A percentile compares a stretch with the other conserved stretches of the same genome.
phyloP scores from a whole-genome alignment of 2,329 filamentous ascomycete species.

The Aureobasidium mangrovei region DNA sequence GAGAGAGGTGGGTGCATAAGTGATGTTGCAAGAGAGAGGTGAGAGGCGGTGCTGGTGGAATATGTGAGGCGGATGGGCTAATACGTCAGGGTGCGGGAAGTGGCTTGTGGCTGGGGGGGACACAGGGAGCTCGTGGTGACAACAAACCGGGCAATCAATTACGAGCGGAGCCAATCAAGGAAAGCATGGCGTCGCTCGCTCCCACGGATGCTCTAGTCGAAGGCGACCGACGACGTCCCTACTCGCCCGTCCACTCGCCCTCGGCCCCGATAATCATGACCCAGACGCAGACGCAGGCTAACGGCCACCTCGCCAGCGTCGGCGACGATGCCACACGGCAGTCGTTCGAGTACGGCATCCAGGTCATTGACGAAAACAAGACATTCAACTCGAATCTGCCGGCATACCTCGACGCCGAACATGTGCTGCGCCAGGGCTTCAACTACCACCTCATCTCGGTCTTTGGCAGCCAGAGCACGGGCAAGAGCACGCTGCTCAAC shows the following conservation, averaged over 20 bases:
- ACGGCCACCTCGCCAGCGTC: slow-evolving; percentile 70
- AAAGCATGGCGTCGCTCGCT: slow-evolving; percentile 8
- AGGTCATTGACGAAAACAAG: slow-evolving; percentile 94
- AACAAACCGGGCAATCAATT: neutral
- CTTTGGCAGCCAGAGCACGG: slow-evolving; percentile 96
- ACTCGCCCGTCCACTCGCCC: slow-evolving; percentile 16
- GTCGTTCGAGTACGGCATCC: slow-evolving; percentile 85
- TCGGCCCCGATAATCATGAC: slow-evolving; percentile 30
- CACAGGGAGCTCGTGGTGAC: neutral
- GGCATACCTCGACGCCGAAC: slow-evolving; percentile 70
- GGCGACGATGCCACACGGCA: slow-evolving; percentile 54
- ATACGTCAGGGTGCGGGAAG: too few relatives aligned
- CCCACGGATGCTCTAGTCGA: neutral
- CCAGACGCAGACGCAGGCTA: slow-evolving; percentile 42
- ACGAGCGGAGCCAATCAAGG: neutral
- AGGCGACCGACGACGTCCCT: slow-evolving; percentile 11
- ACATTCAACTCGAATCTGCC: slow-evolving; percentile 80
- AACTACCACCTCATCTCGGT: slow-evolving; percentile 99
- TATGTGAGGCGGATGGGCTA: too few relatives aligned
- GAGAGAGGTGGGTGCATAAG: neutral
- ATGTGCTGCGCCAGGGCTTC: slow-evolving; percentile 83
- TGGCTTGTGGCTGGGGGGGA: neutral
- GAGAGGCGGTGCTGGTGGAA: too few relatives aligned
- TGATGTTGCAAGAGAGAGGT: neutral
- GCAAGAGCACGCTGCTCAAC: slow-evolving; percentile 95